Percentiles rank a stretch among this genome's conserved stretches.
Evolutionary conservation across 2,329 filamentous ascomycete species (phyloP).

Genomic region (Stemphylium vesicarium): DNA sequence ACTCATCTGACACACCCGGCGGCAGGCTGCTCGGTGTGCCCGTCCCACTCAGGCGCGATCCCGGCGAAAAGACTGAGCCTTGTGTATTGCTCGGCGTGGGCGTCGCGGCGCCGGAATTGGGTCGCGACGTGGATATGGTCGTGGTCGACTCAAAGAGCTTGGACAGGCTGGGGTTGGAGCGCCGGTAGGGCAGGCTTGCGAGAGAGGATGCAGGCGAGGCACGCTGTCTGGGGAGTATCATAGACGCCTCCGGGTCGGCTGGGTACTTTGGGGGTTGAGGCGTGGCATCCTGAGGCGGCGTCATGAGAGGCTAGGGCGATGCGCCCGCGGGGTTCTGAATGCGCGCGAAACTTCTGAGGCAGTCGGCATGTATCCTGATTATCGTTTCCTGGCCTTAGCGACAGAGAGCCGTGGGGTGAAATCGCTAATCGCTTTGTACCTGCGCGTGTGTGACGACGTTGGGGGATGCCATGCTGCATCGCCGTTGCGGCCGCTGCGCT

Average conservation of each 20-base stretch:
- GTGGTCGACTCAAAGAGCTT: constrained; percentile 60
- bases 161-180: constrained; percentile 59
- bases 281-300: constrained; percentile 49
- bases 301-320: constrained; percentile 49
- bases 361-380: constrained; percentile 44
- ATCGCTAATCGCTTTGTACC: constrained; percentile 16
- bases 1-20: constrained; percentile 60
- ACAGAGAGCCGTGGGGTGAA: constrained; percentile 5
- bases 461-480: constrained; percentile 10
- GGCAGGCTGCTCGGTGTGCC: constrained; percentile 48
- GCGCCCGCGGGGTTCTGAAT: constrained; percentile 41
- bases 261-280: constrained; percentile 45
- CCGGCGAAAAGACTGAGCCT: constrained; percentile 55
- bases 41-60: constrained; percentile 43
- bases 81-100: constrained; percentile 45
- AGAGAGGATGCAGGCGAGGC: constrained; percentile 66
- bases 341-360: constrained; percentile 36
- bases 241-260: constrained; percentile 70
- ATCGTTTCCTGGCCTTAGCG: constrained; percentile 3
- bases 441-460: constrained; percentile 30
- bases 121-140: constrained; percentile 50
- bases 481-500: constrained; percentile 41
- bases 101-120: constrained; percentile 53
- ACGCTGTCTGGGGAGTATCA: constrained; percentile 66
- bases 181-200: constrained; percentile 60